Base-by-base conservation (phyloP, 2,329 filamentous ascomycete species). In the Exophiala aquamarina region DNA sequence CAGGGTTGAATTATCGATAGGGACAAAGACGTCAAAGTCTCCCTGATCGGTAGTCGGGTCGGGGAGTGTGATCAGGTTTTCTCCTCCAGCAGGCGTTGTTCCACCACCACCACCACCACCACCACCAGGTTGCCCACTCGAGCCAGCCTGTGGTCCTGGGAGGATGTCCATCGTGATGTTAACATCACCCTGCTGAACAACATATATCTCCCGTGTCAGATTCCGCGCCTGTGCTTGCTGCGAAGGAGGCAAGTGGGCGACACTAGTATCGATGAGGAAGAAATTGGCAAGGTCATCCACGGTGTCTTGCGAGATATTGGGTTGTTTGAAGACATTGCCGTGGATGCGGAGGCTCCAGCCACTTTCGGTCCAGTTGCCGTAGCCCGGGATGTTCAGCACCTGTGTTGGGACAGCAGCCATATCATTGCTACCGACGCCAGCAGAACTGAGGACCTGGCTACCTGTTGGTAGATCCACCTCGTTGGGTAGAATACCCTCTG, bases 251-350 rank as follows among this genome's bases (percentile, higher is more conserved):
- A 91, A 73, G 11, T 82, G 66, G 8, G 78, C 65, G 28, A 89
- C 76, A 44, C 76, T 74, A 4, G 79, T 81, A 40, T 76, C 83
- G 49, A 89, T 76, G 8, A 91, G 73, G 66, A 90, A 89, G 23
- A 81, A 65, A 55, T 89, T 82, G 47, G 86, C 84, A 3, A 90
- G 72, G 29, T 83, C 73, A 56, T 91, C 77, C 36, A 91, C 70
- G 57, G 81, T 86, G 26, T 72, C 70, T 56, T 81, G 72, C 1
- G 76, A 78, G 26, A 86, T 83, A 49, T 87, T 79, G 1, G 87
- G 87, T 52, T 86, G 78, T 65, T 89, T 90, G 74, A 84, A 91
- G n/a, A 90, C 83, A 60, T 89, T 89, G 57, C 87, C 87, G 56
- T 86, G 87, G 53, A 90, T 80, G 20, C 86, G 77, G 3, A 90